Conservation (phyloP, 129 eudicot species). For the Chrysanthemum lavandulifolium region DNA sequence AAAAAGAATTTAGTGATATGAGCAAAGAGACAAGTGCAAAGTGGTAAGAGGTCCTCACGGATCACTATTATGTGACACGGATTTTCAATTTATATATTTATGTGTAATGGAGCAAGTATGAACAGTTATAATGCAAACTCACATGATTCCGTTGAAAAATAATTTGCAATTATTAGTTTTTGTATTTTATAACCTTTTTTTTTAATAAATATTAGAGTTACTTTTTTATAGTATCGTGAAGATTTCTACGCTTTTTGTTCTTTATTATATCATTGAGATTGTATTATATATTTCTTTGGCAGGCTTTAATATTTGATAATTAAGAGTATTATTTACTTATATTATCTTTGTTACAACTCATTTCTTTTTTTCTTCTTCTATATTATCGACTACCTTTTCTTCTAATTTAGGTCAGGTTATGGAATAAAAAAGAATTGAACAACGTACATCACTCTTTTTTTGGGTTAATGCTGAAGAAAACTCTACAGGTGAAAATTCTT, state of each 20-base stretch:
- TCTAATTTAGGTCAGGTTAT: too few species aligned
- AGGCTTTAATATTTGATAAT: not conserved
- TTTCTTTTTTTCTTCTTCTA: too few species aligned
- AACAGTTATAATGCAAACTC: not conserved
- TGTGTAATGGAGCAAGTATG: conserved; percentile 12
- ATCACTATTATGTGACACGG: conserved; percentile 1
- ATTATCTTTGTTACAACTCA: not conserved
- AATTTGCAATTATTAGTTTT: not conserved
- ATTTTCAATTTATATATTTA: conserved; percentile 18
- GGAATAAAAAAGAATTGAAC: too few species aligned
- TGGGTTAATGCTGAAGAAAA: too few species aligned
- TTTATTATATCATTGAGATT: not conserved
- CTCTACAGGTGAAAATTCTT: too few species aligned
- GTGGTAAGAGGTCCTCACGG: conserved; percentile 29
- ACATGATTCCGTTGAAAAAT: not conserved
- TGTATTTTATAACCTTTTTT: not conserved
- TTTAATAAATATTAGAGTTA: not conserved
- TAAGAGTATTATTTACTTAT: not conserved
- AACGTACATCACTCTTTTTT: too few species aligned
- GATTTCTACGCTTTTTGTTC: conserved; percentile 9
- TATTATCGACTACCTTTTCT: too few species aligned
- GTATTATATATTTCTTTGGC: not conserved
- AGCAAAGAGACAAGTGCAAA: conserved; percentile 28
- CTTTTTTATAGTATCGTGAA: conserved; percentile 12
- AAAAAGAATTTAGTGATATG: conserved; percentile 13